Evolutionary conservation across 805 yeast species (phyloP).

Genomic region (Candida parachauliodes): DNA sequence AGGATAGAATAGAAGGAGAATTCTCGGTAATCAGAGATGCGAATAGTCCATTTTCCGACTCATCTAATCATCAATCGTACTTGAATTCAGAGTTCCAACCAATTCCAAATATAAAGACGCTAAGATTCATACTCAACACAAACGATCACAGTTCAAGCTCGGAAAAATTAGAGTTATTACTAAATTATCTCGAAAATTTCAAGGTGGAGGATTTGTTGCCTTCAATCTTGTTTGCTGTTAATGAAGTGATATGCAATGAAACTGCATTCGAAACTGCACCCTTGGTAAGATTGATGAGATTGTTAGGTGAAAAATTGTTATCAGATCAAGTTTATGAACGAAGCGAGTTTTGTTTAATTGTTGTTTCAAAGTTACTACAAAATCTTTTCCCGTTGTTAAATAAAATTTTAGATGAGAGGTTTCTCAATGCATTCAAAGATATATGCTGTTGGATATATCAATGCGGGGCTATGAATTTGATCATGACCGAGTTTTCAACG

Average conservation of each 20-base stretch:
- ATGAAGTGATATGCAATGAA: neutral
- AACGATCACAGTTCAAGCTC: neutral
- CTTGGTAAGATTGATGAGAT: conserved; percentile 17
- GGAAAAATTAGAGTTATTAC: neutral
- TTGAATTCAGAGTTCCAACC: neutral
- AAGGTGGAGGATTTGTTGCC: conserved; percentile 8
- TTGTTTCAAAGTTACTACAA: conserved; percentile 27
- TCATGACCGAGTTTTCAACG: conserved; percentile 35
- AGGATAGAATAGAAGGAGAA: conserved; percentile 8
- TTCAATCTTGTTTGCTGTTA: conserved; percentile 3
- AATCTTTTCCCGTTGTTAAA: conserved; percentile 27
- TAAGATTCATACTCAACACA: conserved; percentile 2
- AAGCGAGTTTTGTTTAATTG: conserved; percentile 34
- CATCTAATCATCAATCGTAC: neutral
- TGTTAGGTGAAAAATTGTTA: conserved; percentile 31
- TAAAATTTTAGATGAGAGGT: conserved; percentile 12
- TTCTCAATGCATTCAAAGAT: conserved; percentile 44
- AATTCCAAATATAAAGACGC: neutral
- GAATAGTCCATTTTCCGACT: conserved; percentile 1
- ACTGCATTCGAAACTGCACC: neutral
- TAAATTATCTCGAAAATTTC: conserved; percentile 8
- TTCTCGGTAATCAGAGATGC: conserved; percentile 8
- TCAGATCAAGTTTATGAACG: conserved; percentile 30
- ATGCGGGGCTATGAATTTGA: conserved; percentile 37
- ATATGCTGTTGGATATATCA: conserved; percentile 43